A percentile compares a stretch with the other conserved stretches of the same genome.
These are phyloP conservation scores for Talaromyces piceae DNA, from an alignment of 2,329 filamentous ascomycete genomes.

Conservation along the genomic window DNA sequence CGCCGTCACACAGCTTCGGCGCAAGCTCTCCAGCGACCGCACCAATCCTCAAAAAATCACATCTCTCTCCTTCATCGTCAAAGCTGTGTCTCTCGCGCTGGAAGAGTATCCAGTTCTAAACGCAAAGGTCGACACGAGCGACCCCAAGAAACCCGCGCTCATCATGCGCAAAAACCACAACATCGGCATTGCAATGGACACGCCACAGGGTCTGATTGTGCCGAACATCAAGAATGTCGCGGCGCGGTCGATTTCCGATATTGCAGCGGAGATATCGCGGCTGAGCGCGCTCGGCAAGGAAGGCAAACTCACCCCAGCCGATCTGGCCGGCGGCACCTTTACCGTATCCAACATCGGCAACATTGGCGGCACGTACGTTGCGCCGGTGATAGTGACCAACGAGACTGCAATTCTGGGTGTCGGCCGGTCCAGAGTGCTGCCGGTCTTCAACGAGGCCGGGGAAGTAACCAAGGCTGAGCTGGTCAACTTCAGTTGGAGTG, in stretches of 20 bases:
- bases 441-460: slow-evolving; percentile 58
- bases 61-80: slow-evolving; percentile 90
- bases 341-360: slow-evolving; percentile 95
- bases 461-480: slow-evolving; percentile 68
- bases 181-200: slow-evolving; percentile 94
- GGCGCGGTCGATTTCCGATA: slow-evolving; percentile 64
- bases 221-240: slow-evolving; percentile 85
- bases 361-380: slow-evolving; percentile 86
- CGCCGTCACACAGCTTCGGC: slow-evolving; percentile 62
- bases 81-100: slow-evolving; percentile 82
- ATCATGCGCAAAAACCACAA: slow-evolving; percentile 81
- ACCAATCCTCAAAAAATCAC: slow-evolving; percentile 60
- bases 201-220: slow-evolving; percentile 77
- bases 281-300: slow-evolving; percentile 64
- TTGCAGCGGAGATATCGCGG: slow-evolving; percentile 67
- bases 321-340: slow-evolving; percentile 82
- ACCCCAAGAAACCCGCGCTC: slow-evolving; percentile 62
- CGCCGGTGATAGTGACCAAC: slow-evolving; percentile 80
- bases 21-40: slow-evolving; percentile 60
- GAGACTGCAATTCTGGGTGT: slow-evolving; percentile 91
- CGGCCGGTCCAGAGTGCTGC: slow-evolving; percentile 70
- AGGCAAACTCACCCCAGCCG: slow-evolving; percentile 66
- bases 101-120: slow-evolving; percentile 81
- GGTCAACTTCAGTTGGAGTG: slow-evolving; percentile 91
- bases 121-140: slow-evolving; percentile 63